These are phyloP conservation scores for Meripilus lineatus DNA, from an alignment of 1,284 basidiomycete genomes.

Conservation along the genomic window DNA sequence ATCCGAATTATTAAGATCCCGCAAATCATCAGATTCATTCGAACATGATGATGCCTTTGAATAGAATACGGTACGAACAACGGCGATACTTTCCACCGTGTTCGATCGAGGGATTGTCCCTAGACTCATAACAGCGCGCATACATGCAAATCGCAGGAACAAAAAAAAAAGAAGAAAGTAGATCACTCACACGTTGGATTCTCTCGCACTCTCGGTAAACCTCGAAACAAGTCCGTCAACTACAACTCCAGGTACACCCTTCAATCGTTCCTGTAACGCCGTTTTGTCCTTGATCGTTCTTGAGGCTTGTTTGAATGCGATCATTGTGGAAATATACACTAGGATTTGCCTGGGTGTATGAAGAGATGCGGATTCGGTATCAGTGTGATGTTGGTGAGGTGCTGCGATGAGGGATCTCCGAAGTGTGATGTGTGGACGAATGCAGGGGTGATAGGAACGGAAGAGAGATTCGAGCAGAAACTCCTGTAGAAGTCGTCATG, in stretches of 20 bases:
- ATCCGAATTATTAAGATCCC: neutral
- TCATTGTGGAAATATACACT: slow-evolving; percentile 74
- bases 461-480: too few relatives aligned
- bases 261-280: slow-evolving; percentile 50
- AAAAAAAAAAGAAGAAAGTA: neutral
- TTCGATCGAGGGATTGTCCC: too few relatives aligned
- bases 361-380: neutral
- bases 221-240: slow-evolving; percentile 72
- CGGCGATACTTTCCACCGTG: too few relatives aligned
- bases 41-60: too few relatives aligned
- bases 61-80: too few relatives aligned
- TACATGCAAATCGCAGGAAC: neutral
- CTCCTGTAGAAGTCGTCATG: too few relatives aligned
- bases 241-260: slow-evolving; percentile 56
- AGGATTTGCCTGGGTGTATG: slow-evolving; percentile 56
- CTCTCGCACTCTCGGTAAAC: slow-evolving; percentile 73
- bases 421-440: too few relatives aligned
- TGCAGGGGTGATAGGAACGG: too few relatives aligned
- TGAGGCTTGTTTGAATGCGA: slow-evolving; percentile 57
- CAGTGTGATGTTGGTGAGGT: neutral
- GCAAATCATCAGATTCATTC: too few relatives aligned
- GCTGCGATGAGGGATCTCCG: too few relatives aligned
- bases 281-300: slow-evolving; percentile 43
- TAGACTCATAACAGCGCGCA: too few relatives aligned
- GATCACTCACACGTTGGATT: slow-evolving; percentile 49